Evolutionary conservation across 78 protist genomes (phyloP).

Genomic region (Cavenderia fasciculata): DNA sequence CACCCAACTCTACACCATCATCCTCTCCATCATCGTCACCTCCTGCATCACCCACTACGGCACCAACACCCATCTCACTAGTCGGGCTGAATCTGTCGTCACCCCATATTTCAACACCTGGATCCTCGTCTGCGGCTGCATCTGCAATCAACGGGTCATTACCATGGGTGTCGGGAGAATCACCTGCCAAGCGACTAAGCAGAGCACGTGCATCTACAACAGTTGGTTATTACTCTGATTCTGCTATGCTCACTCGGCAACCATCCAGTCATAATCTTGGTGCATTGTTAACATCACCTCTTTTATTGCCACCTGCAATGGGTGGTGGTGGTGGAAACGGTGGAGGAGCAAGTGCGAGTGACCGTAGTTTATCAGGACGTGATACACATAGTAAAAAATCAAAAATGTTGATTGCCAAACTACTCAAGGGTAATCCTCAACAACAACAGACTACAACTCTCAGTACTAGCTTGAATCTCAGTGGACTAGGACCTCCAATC

Average conservation of each 20-base stretch:
- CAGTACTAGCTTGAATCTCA: too few species aligned
- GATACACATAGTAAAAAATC: background rate
- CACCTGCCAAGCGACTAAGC: slow-evolving; percentile 39
- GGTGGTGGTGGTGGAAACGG: slow-evolving; percentile 9
- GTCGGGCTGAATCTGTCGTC: too few species aligned
- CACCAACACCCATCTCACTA: background rate
- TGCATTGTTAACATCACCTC: too few species aligned
- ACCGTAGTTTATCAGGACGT: background rate
- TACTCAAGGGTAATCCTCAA: too few species aligned
- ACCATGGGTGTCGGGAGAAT: slow-evolving; percentile 54
- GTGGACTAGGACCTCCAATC: too few species aligned
- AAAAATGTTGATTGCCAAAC: slow-evolving; percentile 21
- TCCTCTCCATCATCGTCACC: slow-evolving; percentile 58
- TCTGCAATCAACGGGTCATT: too few species aligned
- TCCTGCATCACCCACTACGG: slow-evolving; percentile 6
- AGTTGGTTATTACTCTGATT: too few species aligned
- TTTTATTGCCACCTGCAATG: background rate
- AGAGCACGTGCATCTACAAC: slow-evolving; percentile 24
- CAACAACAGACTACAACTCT: too few species aligned
- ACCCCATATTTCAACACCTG: slow-evolving; percentile 16
- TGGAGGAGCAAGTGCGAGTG: too few species aligned
- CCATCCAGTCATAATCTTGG: background rate
- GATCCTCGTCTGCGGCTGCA: background rate
- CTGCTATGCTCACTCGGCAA: background rate
- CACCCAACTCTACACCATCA: slow-evolving; percentile 12